Evolutionary conservation across 2,329 filamentous ascomycete species (phyloP).

Genomic region (Alternaria sp.): DNA sequence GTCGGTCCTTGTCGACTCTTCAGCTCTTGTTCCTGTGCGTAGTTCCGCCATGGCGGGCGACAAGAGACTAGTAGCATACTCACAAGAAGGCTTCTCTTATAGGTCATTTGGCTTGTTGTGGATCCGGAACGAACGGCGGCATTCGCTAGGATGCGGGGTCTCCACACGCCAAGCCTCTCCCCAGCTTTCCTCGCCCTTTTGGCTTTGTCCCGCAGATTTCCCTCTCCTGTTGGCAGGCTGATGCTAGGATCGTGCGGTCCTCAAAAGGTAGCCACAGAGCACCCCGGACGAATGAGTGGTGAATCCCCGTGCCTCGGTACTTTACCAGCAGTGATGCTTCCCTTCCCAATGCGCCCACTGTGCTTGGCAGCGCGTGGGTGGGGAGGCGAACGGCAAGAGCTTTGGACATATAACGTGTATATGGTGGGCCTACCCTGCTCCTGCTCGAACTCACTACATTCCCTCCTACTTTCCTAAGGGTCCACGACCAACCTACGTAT

Average conservation of each 20-base stretch:
- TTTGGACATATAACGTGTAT: conserved; percentile 13
- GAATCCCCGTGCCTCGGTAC: conserved; percentile 37
- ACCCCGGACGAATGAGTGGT: conserved; percentile 13
- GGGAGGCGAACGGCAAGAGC: conserved; percentile 3
- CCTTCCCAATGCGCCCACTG: background rate
- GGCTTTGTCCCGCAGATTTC: conserved; percentile 16
- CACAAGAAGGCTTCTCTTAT: conserved; percentile 11
- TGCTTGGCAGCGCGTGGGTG: conserved; percentile 19
- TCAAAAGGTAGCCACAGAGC: background rate
- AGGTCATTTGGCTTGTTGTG: conserved; percentile 28
- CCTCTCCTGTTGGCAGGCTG: conserved; percentile 9
- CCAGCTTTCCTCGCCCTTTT: conserved; percentile 28
- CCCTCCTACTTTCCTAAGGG: conserved; percentile 2
- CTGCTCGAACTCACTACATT: conserved; percentile 7
- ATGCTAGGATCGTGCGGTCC: background rate
- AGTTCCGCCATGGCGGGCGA: conserved; percentile 13
- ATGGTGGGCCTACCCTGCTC: conserved; percentile 3
- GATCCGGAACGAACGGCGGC: conserved; percentile 18
- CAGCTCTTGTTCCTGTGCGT: conserved; percentile 15
- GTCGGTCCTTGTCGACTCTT: conserved; percentile 9
- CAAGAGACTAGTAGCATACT: conserved; percentile 15
- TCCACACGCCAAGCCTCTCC: conserved; percentile 40
- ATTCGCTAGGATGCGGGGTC: conserved; percentile 35
- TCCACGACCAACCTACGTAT: background rate
- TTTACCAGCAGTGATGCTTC: conserved; percentile 17